Percentiles rank a stretch among this genome's conserved stretches.
Evolutionary conservation across 306 rosid genomes (phyloP).

Genomic region (Begonia masoniana): DNA sequence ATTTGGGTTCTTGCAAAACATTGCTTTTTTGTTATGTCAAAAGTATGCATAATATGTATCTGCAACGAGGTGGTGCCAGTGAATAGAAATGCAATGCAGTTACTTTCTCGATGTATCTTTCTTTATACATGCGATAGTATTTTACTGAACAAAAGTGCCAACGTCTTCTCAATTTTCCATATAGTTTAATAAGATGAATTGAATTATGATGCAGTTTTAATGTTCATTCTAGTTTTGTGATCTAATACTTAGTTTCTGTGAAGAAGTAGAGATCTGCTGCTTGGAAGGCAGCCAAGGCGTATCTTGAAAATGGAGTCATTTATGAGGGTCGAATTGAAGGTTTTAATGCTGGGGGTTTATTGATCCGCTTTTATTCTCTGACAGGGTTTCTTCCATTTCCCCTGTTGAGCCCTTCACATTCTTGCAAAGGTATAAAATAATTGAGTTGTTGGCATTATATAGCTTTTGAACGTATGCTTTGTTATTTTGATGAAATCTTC

Average conservation of each 20-base stretch:
- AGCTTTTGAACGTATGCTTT: neutral
- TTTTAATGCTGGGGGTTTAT: slow-evolving; percentile 61
- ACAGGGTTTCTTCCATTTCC: slow-evolving; percentile 84
- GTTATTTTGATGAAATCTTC: neutral
- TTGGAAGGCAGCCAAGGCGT: slow-evolving; percentile 70
- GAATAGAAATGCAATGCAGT: neutral
- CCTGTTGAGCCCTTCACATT: slow-evolving; percentile 57
- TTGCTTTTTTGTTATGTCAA: too few species aligned
- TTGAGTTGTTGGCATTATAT: neutral
- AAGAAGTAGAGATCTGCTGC: slow-evolving; percentile 85
- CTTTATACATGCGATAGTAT: neutral
- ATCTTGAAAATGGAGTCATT: slow-evolving; percentile 41
- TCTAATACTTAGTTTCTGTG: slow-evolving; percentile 61
- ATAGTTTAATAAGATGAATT: neutral
- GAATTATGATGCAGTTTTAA: neutral
- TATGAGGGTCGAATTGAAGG: slow-evolving; percentile 69
- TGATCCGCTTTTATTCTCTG: slow-evolving; percentile 50
- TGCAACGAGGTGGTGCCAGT: neutral
- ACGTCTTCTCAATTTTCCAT: neutral
- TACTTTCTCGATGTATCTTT: neutral
- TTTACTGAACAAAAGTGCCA: neutral
- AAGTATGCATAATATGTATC: neutral
- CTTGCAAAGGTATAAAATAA: slow-evolving; percentile 47
- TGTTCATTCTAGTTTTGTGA: slow-evolving; percentile 7
- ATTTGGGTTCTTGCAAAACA: too few species aligned